Base-by-base conservation (phyloP, 768 basidiomycete genomes). In the Tephrocybe sp. region DNA sequence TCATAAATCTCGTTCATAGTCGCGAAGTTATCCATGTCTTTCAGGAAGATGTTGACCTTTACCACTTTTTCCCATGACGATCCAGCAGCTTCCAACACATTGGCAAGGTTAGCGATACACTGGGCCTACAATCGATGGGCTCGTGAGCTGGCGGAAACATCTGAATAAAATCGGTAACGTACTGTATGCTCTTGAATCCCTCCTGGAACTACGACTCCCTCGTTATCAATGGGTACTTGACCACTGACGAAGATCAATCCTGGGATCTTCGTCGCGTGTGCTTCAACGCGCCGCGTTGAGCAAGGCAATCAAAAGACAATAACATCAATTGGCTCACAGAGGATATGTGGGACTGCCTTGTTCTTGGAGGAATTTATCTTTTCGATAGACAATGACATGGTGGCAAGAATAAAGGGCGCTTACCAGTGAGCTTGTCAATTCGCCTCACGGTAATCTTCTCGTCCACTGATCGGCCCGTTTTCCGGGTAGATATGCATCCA, bases 221-320 rank as follows among this genome's bases (percentile, higher is more conserved):
- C 63, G 48, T 62, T 67, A 56, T 76, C 78, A 11, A 75, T 72
- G 1, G 84, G 84, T 5, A 75, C 77, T 62, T 83, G 81, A 3
- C 82, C 84, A 53, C 81, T 84, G 34, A 84, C 67, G 63, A 84
- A 85, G 53, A 84, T 76, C 42, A 85, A 62, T 5, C 82, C 81
- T 1, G 79, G 75, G 11, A 77, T 71, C 62, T 83, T 84, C 12
- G 76, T 77, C 14, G 78, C 80, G 68, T 81, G 80, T 11, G 80
- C 80, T 82, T 18, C 41, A 25, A 11, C 28, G 48, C 37, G 28
- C 15, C 0, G 2, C 37, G 17, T 41, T 14, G 23, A 36, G 7
- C 18, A 39, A 39, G 20, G n/a, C 18, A 17, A 15, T 25, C 26
- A 44, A 39, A 10, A 25, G 39, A 38, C 25, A 14, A 32, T 30